Evolutionary conservation across 805 yeast genomes (phyloP), one percentile per base, ranked within the genome.

Genomic region (Yamadazyma sp.): DNA sequence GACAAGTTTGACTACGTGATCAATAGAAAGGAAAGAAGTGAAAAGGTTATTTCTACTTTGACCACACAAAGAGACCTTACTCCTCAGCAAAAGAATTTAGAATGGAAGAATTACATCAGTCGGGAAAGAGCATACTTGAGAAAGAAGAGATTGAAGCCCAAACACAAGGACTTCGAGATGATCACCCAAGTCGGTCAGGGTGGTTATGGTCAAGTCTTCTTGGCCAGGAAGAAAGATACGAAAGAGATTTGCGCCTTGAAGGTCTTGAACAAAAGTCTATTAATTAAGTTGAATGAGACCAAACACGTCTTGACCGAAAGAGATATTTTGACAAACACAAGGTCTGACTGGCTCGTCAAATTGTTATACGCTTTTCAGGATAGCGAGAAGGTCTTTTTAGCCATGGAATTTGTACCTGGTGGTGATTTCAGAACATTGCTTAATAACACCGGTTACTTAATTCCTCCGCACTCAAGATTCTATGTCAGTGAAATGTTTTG

Each of bases 391-490:
- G 85, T 93, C 20, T 93, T 87, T 52, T 71, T 93, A 54, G 99
- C 99, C 2, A 93, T 93, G 99, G 99, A 93, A 60, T 93, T 86
- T 61, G 99, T 93, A n/a, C 97, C 99, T 6, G 99, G 99, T 42
- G 99, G 99, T 37, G 99, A 93, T 59, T 93, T 87, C 69, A 81
- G 99, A 57, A 93, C 99, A 0, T 67, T 93, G 43, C 75, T 93
- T 47, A 90, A 89, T 60, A 91, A 90, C 59, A 91, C 98, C 5
- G 96, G 96, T 23, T 85, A 84, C 41, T 69, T 93, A 49, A 85
- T 87, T 44, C 95, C 98, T 2, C 89, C 95, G 3, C 99, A 93
- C 57, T 95, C 98, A 0, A 77, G 98, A 42, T 93, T 93, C 65
- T 93, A 93, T 59, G 77, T 93, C 47, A 80, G 91, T 45, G 98